Evolutionary conservation across 495 filamentous ascomycete species (phyloP).

Genomic region (Lasiosphaeria ovina): DNA sequence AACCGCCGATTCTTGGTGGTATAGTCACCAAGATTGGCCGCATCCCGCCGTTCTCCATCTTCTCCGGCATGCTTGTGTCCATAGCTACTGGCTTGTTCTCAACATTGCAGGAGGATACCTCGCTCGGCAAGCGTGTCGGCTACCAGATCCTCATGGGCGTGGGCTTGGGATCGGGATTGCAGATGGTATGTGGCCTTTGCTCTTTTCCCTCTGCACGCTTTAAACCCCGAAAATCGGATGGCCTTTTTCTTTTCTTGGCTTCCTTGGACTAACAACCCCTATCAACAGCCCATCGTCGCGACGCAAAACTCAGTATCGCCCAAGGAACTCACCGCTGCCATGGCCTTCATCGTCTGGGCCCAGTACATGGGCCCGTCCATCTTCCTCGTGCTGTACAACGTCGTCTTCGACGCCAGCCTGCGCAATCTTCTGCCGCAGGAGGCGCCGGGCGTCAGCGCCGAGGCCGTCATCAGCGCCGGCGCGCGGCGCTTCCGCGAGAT

Average conservation of each 20-base stretch:
- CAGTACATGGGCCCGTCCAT: conserved; percentile 60
- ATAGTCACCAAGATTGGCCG: conserved; percentile 44
- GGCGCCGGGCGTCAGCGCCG: conserved; percentile 32
- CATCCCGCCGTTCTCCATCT: conserved; percentile 56
- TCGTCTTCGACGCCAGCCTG: conserved; percentile 45
- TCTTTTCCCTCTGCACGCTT: not conserved
- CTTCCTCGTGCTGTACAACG: conserved; percentile 46
- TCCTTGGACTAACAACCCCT: no score
- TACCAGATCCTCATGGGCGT: not conserved
- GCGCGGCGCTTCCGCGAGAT: conserved; percentile 37
- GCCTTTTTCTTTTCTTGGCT: not conserved
- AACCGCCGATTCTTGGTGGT: not conserved
- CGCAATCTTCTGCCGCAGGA: conserved; percentile 27
- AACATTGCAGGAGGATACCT: conserved; percentile 49
- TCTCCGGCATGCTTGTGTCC: conserved; percentile 47
- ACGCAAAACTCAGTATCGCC: conserved; percentile 45
- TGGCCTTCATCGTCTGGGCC: conserved; percentile 55
- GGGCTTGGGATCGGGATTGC: conserved; percentile 51
- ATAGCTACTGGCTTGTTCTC: conserved; percentile 59
- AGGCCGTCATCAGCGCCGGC: conserved; percentile 25
- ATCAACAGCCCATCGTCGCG: conserved; percentile 39
- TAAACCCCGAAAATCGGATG: not conserved
- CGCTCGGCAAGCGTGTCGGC: conserved; percentile 34
- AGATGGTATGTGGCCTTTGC: conserved; percentile 34
- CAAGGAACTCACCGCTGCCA: conserved; percentile 55